Evolutionary conservation across 345 rosid species (phyloP), one percentile per base, ranked within the genome.

Genomic region (Hypericum perforatum): DNA sequence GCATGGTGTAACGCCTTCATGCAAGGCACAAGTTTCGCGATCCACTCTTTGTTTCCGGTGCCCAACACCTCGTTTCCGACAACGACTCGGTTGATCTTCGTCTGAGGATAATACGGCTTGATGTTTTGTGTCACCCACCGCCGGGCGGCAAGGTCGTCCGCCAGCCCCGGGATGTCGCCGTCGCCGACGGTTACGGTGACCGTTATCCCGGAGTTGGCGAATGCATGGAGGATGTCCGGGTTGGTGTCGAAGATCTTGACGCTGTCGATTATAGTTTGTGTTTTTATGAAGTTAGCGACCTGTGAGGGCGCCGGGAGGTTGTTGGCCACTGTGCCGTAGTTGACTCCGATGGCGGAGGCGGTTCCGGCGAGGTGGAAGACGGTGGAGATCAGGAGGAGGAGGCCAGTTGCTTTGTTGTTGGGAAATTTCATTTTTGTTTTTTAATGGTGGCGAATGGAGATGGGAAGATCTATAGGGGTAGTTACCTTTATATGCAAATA

Each of bases 261-360:
- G 42, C 82, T 76, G 54, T 85, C 80, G 44, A 88, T 78, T 22
- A 59, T 70, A 3, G 96, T 88, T 42, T 57, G 56, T 8, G 94
- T 71, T 47, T 68, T 71, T 38, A 82, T 39, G 72, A 88, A 84
- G 55, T 77, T 73, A 8, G 96, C 90, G n/a, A 88, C 94, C 47
- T 78, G 58, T 2, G 76, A 9, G 0, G 94, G 94, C 0, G 94
- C 73, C 0, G 91, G 94, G 15, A 88, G 96, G 78, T 88, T 84
- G 68, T 80, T 59, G 6, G 76, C 86, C 3, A 78, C 47, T n/a
- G 88, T 80, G 4, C 96, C 96, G 56, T 88, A 88, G 82, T 88
- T 88, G 6, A 88, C 74, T 0, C 96, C 96, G n/a, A 88, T 64
- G 68, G 85, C 71, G 7, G 57, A 43, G 50, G 76, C 41, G 36